Conservation (phyloP, 352 stramenopile genomes). For the Pythium scleroteichum region DNA sequence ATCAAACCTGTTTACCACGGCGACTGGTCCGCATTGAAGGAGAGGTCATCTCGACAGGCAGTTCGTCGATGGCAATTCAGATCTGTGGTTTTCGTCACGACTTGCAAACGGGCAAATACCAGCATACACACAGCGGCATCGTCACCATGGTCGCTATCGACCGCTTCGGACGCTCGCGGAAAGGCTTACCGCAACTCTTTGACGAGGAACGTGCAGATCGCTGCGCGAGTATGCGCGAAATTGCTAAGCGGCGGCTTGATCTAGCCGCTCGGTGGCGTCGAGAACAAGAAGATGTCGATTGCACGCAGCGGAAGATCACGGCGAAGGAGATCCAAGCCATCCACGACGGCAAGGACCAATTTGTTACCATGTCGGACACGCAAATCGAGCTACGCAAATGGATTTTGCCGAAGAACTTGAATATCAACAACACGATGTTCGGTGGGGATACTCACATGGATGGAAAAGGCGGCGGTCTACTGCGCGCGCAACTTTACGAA, state of each 20-base stretch:
- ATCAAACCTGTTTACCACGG: slow-evolving; percentile 38
- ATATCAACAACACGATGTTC: slow-evolving; percentile 73
- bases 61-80: slow-evolving; percentile 36
- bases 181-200: slow-evolving; percentile 31
- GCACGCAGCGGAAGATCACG: slow-evolving; percentile 9
- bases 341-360: slow-evolving; percentile 17
- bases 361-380: slow-evolving; percentile 47
- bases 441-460: slow-evolving; percentile 61
- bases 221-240: slow-evolving; percentile 22
- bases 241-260: slow-evolving; percentile 24
- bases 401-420: slow-evolving; percentile 71
- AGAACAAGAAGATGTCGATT: slow-evolving; percentile 29
- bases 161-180: slow-evolving; percentile 21
- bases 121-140: slow-evolving; percentile 36
- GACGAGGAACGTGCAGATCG: slow-evolving; percentile 13
- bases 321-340: slow-evolving; percentile 26
- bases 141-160: slow-evolving; percentile 38
- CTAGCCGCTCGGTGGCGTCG: slow-evolving; percentile 29
- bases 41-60: slow-evolving; percentile 31
- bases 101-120: slow-evolving; percentile 25
- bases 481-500: slow-evolving; percentile 74
- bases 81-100: slow-evolving; percentile 33
- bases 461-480: slow-evolving; percentile 71
- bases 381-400: slow-evolving; percentile 69
- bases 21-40: slow-evolving; percentile 39